Conservation (phyloP, 148 eudicot species). For the Nepenthes mirabilis region DNA sequence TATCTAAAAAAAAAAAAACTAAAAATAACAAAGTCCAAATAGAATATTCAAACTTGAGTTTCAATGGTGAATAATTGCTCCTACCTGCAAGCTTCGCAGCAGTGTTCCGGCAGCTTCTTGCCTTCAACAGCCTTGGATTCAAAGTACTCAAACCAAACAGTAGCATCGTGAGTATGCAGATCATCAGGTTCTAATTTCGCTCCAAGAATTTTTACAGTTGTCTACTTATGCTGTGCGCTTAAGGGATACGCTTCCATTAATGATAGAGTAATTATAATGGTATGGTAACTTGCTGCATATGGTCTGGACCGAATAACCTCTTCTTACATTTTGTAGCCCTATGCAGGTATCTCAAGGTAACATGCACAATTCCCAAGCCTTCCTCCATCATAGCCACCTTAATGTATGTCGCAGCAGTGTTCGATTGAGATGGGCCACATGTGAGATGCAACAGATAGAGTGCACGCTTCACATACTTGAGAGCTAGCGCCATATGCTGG, state of each 20-base stretch:
- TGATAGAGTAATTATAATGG: constrained; percentile 96
- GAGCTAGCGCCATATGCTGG: constrained; percentile 97
- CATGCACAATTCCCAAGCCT: constrained; percentile 98
- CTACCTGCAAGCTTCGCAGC: too few relatives aligned
- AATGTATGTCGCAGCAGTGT: constrained; percentile 5
- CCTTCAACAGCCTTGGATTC: too few relatives aligned
- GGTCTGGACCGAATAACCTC: constrained; percentile 94
- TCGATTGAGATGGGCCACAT: constrained; percentile 99
- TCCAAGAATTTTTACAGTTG: constrained; percentile 90
- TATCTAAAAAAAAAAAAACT: too few relatives aligned
- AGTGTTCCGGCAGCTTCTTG: too few relatives aligned
- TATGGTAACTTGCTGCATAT: constrained; percentile 99
- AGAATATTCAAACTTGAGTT: too few relatives aligned
- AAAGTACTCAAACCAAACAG: too few relatives aligned
- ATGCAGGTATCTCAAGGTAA: constrained; percentile 96
- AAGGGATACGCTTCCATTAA: constrained; percentile 99
- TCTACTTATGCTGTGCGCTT: constrained; percentile 98
- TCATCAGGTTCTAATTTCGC: constrained; percentile 99
- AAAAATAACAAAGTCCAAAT: too few relatives aligned
- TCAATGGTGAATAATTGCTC: too few relatives aligned
- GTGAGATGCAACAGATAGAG: constrained; percentile 91
- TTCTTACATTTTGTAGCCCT: constrained; percentile 98
- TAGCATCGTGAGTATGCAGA: constrained; percentile 78
- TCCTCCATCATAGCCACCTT: constrained; percentile 38
- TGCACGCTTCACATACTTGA: constrained; percentile 98